phyloP scores from a whole-genome alignment of 495 filamentous ascomycete genomes.

The Hypomontagnella submonticulosa region DNA sequence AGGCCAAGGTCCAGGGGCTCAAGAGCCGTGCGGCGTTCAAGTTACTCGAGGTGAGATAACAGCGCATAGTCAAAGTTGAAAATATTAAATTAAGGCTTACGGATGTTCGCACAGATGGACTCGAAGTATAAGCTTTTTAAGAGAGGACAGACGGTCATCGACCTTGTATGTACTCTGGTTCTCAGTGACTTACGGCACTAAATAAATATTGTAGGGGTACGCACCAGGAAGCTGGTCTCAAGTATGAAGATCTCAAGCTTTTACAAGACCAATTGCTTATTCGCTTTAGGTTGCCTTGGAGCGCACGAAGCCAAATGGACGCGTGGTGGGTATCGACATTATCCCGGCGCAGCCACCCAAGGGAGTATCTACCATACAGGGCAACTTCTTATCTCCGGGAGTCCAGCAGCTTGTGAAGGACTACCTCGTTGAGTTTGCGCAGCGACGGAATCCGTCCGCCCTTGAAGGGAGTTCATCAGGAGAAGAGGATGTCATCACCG shows the following conservation, averaged over 20 bases:
- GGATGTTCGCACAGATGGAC: conserved; percentile 69
- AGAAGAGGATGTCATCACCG: conserved; percentile 40
- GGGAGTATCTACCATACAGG: conserved; percentile 92
- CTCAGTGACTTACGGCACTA: conserved; percentile 12
- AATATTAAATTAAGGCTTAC: neutral
- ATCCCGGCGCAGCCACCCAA: conserved; percentile 89
- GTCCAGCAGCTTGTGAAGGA: conserved; percentile 79
- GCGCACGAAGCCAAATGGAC: conserved; percentile 76
- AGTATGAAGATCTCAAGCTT: conserved; percentile 53
- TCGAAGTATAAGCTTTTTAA: conserved; percentile 81
- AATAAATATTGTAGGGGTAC: conserved; percentile 71
- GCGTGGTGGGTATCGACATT: conserved; percentile 90
- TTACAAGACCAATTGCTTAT: conserved; percentile 9
- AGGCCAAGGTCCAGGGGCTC: conserved; percentile 77
- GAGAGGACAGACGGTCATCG: conserved; percentile 84
- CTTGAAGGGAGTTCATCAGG: conserved; percentile 30
- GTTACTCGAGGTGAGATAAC: conserved; percentile 73
- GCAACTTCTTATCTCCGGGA: conserved; percentile 79
- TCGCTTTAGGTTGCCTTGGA: conserved; percentile 77
- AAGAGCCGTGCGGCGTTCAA: conserved; percentile 95
- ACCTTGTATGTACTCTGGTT: conserved; percentile 68
- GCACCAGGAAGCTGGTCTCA: conserved; percentile 96
- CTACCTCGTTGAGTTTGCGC: conserved; percentile 72
- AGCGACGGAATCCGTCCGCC: conserved; percentile 47
- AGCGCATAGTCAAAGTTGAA: neutral